These are phyloP conservation scores for Irpex rosettiformis DNA, from an alignment of 1,284 basidiomycete species.

Conservation along the genomic window DNA sequence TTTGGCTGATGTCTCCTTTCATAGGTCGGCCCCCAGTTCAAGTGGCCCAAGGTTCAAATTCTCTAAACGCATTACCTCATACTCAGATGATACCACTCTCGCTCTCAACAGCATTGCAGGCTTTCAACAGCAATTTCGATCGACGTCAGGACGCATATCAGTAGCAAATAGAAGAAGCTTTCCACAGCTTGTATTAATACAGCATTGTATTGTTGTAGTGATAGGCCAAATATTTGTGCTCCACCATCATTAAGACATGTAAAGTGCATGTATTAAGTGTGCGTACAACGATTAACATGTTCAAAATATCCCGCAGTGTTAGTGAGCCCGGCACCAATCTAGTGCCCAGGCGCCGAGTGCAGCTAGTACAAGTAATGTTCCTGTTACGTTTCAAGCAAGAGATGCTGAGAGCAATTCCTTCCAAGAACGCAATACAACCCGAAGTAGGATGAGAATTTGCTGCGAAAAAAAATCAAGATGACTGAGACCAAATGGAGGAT, in stretches of 20 bases:
- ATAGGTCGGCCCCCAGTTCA: slow-evolving; percentile 74
- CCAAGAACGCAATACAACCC: neutral
- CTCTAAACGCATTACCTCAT: slow-evolving; percentile 27
- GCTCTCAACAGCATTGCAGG: slow-evolving; percentile 22
- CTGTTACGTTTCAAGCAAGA: neutral
- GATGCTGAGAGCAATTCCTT: neutral
- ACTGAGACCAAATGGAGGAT: too few relatives aligned
- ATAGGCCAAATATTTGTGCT: neutral
- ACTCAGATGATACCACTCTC: neutral
- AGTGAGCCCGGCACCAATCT: neutral
- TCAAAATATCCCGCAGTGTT: neutral
- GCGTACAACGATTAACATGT: neutral
- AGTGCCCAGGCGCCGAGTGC: neutral
- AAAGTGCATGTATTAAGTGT: neutral
- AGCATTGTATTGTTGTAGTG: too few relatives aligned
- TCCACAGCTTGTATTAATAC: slow-evolving; percentile 3
- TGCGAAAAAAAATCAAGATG: neutral
- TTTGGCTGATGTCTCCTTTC: neutral
- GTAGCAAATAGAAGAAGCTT: neutral
- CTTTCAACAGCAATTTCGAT: slow-evolving; percentile 14
- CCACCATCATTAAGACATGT: neutral
- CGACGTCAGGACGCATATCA: neutral
- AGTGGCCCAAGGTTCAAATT: slow-evolving; percentile 74
- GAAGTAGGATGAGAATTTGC: neutral
- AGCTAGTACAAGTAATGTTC: neutral